phyloP scores from a whole-genome alignment of 169 alveolate genomes.

The Cryptosporidium baileyi region DNA sequence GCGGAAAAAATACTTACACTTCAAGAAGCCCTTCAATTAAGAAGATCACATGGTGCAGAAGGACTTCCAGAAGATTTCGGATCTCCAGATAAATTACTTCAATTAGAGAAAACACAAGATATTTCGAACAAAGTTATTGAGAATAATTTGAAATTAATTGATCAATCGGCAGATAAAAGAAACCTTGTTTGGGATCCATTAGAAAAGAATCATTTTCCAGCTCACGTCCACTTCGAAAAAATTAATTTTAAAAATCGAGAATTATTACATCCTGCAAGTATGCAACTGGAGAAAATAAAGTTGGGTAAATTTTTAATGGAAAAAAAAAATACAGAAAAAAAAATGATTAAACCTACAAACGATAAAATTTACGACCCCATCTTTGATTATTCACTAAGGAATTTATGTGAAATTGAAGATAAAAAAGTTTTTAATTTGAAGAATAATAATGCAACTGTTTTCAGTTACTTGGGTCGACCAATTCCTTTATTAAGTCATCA shows the following conservation, averaged over 20 bases:
- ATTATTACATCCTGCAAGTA: slow-evolving; percentile 40
- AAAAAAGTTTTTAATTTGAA: background rate
- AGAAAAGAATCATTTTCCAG: background rate
- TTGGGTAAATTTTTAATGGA: background rate
- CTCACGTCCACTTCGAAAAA: background rate
- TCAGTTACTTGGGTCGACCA: slow-evolving; percentile 64
- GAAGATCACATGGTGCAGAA: slow-evolving; percentile 55
- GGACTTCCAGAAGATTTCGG: slow-evolving; percentile 63
- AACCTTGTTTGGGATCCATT: background rate
- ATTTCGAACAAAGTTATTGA: background rate
- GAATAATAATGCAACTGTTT: slow-evolving; percentile 19
- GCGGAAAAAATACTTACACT: slow-evolving; percentile 46
- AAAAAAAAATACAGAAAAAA: background rate
- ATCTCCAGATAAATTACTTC: slow-evolving; percentile 36
- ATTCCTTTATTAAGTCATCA: slow-evolving; percentile 36
- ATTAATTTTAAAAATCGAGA: background rate
- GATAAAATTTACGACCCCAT: slow-evolving; percentile 49
- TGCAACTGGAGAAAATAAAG: background rate
- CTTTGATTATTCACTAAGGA: slow-evolving; percentile 14
- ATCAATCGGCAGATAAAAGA: background rate
- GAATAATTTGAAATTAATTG: background rate
- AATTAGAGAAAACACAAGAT: slow-evolving; percentile 13
- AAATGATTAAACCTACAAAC: background rate
- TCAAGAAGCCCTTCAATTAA: slow-evolving; percentile 56
- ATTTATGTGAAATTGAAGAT: background rate